A percentile compares a stretch with the other conserved stretches of the same genome.
These are phyloP conservation scores for Phytophthora pisi DNA, from an alignment of 352 stramenopile species.

Conservation along the genomic window DNA sequence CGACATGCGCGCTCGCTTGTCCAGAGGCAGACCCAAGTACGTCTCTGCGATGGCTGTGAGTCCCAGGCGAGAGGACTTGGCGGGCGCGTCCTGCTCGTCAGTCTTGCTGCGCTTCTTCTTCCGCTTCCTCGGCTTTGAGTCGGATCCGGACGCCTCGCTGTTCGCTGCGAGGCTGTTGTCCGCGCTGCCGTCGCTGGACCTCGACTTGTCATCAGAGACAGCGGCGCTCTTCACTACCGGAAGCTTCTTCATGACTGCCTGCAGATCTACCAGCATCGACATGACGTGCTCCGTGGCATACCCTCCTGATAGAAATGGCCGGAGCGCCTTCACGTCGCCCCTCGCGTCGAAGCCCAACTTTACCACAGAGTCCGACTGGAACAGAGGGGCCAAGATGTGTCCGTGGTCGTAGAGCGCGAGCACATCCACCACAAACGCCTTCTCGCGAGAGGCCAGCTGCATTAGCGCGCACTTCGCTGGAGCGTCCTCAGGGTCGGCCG, in stretches of 20 bases:
- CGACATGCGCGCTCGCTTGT: constrained; percentile 78
- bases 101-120: constrained; percentile 36
- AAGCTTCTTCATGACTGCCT: constrained; percentile 53
- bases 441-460: constrained; percentile 65
- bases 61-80: constrained; percentile 38
- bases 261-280: constrained; percentile 62
- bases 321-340: constrained; percentile 65
- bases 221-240: constrained; percentile 9
- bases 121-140: constrained; percentile 23
- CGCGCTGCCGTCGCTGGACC: not conserved
- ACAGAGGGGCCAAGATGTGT: constrained; percentile 43
- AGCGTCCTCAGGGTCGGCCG: constrained; percentile 5
- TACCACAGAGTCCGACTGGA: constrained; percentile 52
- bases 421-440: constrained; percentile 75
- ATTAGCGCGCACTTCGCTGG: constrained; percentile 59
- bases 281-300: constrained; percentile 40
- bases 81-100: constrained; percentile 6
- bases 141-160: constrained; percentile 14
- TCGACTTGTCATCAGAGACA: constrained; percentile 9
- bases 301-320: constrained; percentile 42
- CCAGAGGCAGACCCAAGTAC: constrained; percentile 70
- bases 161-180: constrained; percentile 13
- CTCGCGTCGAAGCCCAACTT: constrained; percentile 79
- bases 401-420: constrained; percentile 45
- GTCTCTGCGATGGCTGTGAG: constrained; percentile 55